Percentiles rank a stretch among this genome's conserved stretches.
Conservation (phyloP, 345 rosid species). For the Cochlearia excelsa region DNA sequence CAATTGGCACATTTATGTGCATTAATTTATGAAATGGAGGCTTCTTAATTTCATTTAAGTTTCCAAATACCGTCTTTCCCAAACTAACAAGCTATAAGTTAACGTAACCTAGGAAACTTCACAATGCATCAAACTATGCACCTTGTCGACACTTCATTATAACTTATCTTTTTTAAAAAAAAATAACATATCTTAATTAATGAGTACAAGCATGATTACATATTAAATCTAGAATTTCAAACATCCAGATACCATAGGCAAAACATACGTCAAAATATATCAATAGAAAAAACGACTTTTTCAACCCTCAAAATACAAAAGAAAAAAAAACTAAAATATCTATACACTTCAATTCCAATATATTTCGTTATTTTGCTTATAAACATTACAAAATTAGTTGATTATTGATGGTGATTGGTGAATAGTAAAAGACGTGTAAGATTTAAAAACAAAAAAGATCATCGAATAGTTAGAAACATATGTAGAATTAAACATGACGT, state of each 20-base stretch:
- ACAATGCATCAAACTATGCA: constrained; percentile 2
- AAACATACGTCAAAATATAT: too few species aligned
- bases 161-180: not conserved
- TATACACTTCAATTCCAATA: too few species aligned
- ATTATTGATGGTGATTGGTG: not conserved
- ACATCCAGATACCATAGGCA: too few species aligned
- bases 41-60: constrained; percentile 5
- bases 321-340: too few species aligned
- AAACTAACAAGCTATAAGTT: constrained; percentile 18
- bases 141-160: not conserved
- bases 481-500: not conserved
- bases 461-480: not conserved
- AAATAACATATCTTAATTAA: too few species aligned
- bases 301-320: too few species aligned
- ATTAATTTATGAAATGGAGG: not conserved
- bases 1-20: constrained; percentile 5
- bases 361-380: not conserved
- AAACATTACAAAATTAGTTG: not conserved
- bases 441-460: not conserved
- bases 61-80: constrained; percentile 23
- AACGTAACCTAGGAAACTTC: constrained; percentile 16
- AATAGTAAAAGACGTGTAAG: constrained; percentile 21
- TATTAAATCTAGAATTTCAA: too few species aligned
- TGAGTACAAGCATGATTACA: too few species aligned
- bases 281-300: too few species aligned